Evolutionary conservation across 1,139 yeast species (phyloP).

Genomic region (Magnusiomyces suaveolens): DNA sequence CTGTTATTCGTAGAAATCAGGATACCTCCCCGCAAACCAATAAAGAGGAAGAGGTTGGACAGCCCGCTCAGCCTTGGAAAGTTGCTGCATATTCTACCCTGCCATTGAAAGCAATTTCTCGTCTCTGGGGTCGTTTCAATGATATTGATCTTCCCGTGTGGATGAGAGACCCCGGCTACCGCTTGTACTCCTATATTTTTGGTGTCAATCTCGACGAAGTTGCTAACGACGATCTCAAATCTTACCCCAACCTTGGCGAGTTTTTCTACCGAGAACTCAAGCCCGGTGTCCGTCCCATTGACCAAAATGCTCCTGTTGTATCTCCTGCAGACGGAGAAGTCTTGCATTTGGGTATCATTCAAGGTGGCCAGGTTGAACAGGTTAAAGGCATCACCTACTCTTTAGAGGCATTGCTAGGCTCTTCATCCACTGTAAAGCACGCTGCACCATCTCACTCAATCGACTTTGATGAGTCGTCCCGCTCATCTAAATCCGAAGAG

Average conservation of each 20-base stretch:
- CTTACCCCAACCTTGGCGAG: constrained; percentile 74
- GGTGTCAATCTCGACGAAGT: constrained; percentile 88
- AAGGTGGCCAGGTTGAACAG: constrained; percentile 83
- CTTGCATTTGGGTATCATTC: constrained; percentile 71
- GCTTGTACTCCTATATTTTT: constrained; percentile 65
- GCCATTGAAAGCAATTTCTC: constrained; percentile 82
- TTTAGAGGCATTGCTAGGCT: constrained; percentile 77
- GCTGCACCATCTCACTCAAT: constrained; percentile 58
- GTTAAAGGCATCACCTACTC: constrained; percentile 95
- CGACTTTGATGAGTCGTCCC: constrained; percentile 32
- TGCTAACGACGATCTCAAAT: constrained; percentile 66
- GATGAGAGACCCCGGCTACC: constrained; percentile 77
- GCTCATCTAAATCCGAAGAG: constrained; percentile 5
- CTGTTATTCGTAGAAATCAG: constrained; percentile 8
- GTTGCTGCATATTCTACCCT: constrained; percentile 81
- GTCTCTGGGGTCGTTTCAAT: constrained; percentile 91
- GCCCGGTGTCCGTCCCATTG: constrained; percentile 75
- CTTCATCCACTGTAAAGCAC: constrained; percentile 31
- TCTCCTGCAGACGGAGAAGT: constrained; percentile 94
- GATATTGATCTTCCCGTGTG: constrained; percentile 76
- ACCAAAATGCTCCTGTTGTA: constrained; percentile 48
- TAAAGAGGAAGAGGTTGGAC: constrained; percentile 30
- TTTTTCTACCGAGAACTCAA: constrained; percentile 79
- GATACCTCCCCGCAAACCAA: constrained; percentile 32
- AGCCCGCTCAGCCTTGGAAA: constrained; percentile 73